Evolutionary conservation across 257 asterid genomes (phyloP), one percentile per base, ranked within the genome.

Genomic region (Rauvolfia tetraphylla): DNA sequence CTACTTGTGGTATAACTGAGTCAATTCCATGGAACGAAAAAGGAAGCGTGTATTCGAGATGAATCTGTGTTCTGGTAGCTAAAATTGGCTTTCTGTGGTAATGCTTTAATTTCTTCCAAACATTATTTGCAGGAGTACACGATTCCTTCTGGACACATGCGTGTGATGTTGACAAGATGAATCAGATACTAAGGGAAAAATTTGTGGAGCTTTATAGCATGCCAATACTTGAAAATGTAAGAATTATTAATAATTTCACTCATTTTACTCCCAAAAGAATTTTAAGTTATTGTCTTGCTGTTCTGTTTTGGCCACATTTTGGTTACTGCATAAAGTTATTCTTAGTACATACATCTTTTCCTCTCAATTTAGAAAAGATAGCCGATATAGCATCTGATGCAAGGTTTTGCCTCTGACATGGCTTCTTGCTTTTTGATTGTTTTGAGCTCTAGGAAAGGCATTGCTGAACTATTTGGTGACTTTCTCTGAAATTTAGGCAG

Each of bases 141-240:
- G 98, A 95, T 82, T 92, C 98, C 72, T 95, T 90, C 84, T 95
- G 98, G 98, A 95, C 98, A 0, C 98, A 95, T 80, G 97, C 98
- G 0, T 88, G 97, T 72, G 97, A 95, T 75, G 95, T 95, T 62
- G 97, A 90, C 85, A 81, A 85, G 88, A 92, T 95, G 98, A 95
- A 92, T 80, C 87, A 74, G 83, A 87, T 92, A 80, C 89, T 95
- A 27, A 79, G 97, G 79, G 89, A 90, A 62, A 95, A 92, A 68
- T 95, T 95, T 61, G 96, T 95, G 83, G 98, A 95, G 82, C 91
- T 95, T 33, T 92, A 95, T 87, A 85, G 79, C 82, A 77, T 74
- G 84, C 96, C 98, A 11, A 84, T 95, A 39, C 98, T 95, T 75
- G 98, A 95, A 89, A 84, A 92, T 77, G 97, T 95, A 86, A 90